phyloP scores from a whole-genome alignment of 2,329 filamentous ascomycete genomes.

The Lecanosticta acicola region DNA sequence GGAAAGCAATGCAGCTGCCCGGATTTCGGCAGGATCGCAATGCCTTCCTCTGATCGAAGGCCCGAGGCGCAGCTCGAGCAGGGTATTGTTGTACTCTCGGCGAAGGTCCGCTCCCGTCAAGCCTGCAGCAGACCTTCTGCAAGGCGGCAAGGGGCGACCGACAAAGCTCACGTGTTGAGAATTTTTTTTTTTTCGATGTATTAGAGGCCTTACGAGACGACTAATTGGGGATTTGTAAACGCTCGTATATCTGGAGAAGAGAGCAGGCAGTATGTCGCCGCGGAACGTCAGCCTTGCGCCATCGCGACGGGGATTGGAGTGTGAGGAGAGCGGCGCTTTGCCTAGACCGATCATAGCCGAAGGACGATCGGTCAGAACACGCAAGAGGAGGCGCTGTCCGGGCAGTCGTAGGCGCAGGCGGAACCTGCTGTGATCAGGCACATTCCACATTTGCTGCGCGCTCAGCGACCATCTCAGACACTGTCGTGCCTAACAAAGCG shows the following conservation, averaged over 20 bases:
- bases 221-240: no score
- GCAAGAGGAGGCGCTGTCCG: not conserved
- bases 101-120: constrained; percentile 6
- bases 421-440: not conserved
- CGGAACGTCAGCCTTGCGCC: not conserved
- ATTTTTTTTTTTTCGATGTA: no score
- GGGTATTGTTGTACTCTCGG: constrained; percentile 2
- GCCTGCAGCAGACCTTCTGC: constrained; percentile 12
- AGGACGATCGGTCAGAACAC: not conserved
- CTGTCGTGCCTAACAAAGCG: not conserved
- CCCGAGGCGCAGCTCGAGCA: not conserved
- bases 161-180: not conserved
- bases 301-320: not conserved
- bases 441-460: not conserved
- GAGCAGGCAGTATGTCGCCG: no score
- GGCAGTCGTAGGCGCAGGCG: not conserved
- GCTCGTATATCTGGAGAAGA: no score
- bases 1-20: not conserved
- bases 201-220: no score
- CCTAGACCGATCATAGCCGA: not conserved
- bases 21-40: not conserved
- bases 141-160: not conserved
- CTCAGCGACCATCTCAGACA: not conserved
- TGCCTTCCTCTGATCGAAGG: not conserved
- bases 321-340: not conserved